Evolutionary conservation across 1,139 yeast species (phyloP), one percentile per base, ranked within the genome.

Genomic region (Yamadazyma songkhlaensis): DNA sequence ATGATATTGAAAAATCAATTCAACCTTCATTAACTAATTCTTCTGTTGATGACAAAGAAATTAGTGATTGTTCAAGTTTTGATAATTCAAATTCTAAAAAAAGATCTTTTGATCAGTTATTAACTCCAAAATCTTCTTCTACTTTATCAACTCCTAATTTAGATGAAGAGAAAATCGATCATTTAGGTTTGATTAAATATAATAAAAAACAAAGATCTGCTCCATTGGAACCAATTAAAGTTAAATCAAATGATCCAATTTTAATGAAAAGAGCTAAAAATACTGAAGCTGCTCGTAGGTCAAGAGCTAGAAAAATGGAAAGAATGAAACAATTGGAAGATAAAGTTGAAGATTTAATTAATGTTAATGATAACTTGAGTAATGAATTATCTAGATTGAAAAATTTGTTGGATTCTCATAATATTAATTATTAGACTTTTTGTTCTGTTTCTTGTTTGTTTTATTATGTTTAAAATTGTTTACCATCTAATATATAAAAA

Each of bases 251-350:
- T 37, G 96, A 89, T 62, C 79, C 83, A 15, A 77, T 75, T 41
- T 77, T 88, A 37, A 57, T 86, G 54, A 87, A 90, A 61, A 81
- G 98, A 55, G 97, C 97, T 29, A 81, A 90, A 61, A 90, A 90
- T 72, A 90, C 97, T 17, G 96, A 89, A 60, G 97, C 97, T 44
- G 97, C 97, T 11, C 81, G 97, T 62, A 77, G 97, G 58, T 88
- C 97, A 31, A 77, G 97, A 52, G 96, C 96, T 29, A 81, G 96
- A 64, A 88, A 89, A 67, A 81, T 85, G 79, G 88, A 85, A 60
- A 77, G 95, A 62, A 84, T 90, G 87, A 57, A 63, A 42, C 95
- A 87, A 57, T 71, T 90, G 59, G 97, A 90, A 63, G 77, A 64
- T 23, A 78, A 78, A 57, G 95, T 90, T 41, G 87, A 82, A 48